These are phyloP conservation scores for Psilocybe mexicana DNA, from an alignment of 1,284 basidiomycete species.

Conservation along the genomic window DNA sequence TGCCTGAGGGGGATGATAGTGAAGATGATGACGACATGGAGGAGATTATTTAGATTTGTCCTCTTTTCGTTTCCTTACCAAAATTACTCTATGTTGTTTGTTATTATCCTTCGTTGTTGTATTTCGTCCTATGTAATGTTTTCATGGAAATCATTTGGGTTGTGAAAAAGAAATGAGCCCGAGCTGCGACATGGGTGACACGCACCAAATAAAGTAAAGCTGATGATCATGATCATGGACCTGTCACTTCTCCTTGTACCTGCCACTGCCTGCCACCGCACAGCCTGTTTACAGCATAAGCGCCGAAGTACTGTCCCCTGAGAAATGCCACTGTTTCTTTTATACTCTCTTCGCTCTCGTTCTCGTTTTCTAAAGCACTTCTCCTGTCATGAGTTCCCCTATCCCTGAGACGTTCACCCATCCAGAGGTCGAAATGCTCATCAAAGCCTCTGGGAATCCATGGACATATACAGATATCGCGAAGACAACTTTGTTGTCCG, in stretches of 20 bases:
- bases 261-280: not conserved
- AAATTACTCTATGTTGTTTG: conserved; percentile 5
- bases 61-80: not conserved
- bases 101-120: not conserved
- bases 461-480: not conserved
- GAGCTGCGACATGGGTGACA: too few relatives aligned
- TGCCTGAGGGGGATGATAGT: conserved; percentile 20
- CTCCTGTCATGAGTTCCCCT: not conserved
- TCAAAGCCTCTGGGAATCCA: not conserved
- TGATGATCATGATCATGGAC: not conserved
- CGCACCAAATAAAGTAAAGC: too few relatives aligned
- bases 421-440: conserved; percentile 8
- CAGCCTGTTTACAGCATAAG: not conserved
- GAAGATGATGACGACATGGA: conserved; percentile 43
- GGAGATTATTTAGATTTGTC: conserved; percentile 32
- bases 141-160: not conserved
- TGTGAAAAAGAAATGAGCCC: not conserved
- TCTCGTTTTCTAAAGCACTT: not conserved
- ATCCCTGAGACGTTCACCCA: not conserved
- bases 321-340: not conserved
- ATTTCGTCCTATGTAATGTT: not conserved
- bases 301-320: not conserved
- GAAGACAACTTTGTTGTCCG: not conserved
- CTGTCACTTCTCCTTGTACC: not conserved
- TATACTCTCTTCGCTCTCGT: not conserved